phyloP scores from a whole-genome alignment of 2,329 filamentous ascomycete species.

The Hansfordia pulvinata region DNA sequence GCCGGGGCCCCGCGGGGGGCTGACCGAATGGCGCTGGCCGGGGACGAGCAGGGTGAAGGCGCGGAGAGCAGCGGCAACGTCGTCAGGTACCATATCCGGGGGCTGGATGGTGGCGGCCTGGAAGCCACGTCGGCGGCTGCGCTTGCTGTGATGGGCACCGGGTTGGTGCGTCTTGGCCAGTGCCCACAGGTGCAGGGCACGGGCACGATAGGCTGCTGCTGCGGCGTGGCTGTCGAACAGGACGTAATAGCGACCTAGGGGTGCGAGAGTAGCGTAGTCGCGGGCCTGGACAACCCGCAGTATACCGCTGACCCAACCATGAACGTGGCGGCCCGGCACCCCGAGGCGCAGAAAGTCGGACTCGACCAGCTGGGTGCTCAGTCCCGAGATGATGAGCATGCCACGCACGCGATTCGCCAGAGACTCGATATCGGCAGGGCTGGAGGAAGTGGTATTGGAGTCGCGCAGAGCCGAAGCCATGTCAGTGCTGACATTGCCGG shows the following conservation, averaged over 20 bases:
- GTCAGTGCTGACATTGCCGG: too few species aligned
- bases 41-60: constrained; percentile 20
- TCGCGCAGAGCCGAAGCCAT: too few species aligned
- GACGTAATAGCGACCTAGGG: constrained; percentile 53
- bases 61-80: constrained; percentile 7
- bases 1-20: constrained; percentile 7
- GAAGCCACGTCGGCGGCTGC: constrained; percentile 5
- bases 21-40: constrained; percentile 8
- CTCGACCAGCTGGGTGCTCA: constrained; percentile 44
- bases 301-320: constrained; percentile 53
- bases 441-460: too few species aligned
- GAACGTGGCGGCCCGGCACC: constrained; percentile 47
- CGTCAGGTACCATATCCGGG: constrained; percentile 4
- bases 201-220: constrained; percentile 46
- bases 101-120: constrained; percentile 12
- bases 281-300: constrained; percentile 51
- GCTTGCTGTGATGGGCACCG: constrained; percentile 9
- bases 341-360: constrained; percentile 60
- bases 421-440: too few species aligned
- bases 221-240: constrained; percentile 49
- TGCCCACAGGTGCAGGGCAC: constrained; percentile 35
- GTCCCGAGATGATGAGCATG: constrained; percentile 43
- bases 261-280: constrained; percentile 47
- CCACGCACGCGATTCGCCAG: too few species aligned
- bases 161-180: constrained; percentile 27